Evolutionary conservation across 2,329 filamentous ascomycete species (phyloP).

Genomic region (Didymosphaeria variabile): DNA sequence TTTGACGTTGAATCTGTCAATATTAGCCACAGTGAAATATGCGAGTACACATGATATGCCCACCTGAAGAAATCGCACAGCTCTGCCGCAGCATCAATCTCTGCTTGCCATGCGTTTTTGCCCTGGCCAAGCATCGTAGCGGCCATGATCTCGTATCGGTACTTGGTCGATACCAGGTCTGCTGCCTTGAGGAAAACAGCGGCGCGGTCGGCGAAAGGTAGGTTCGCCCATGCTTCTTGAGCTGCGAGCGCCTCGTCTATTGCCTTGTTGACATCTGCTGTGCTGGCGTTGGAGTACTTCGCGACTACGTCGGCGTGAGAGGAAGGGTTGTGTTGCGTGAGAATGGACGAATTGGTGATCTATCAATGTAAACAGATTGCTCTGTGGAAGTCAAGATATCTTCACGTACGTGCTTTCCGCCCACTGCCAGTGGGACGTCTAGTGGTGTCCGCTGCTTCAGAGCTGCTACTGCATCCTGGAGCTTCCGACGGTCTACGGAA

Average conservation of each 20-base stretch:
- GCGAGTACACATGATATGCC: slow-evolving; percentile 1
- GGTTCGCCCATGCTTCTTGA: slow-evolving; percentile 82
- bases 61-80: slow-evolving; percentile 85
- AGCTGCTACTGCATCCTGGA: slow-evolving; percentile 76
- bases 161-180: slow-evolving; percentile 88
- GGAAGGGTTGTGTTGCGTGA: slow-evolving; percentile 82
- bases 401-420: slow-evolving; percentile 75
- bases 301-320: slow-evolving; percentile 80
- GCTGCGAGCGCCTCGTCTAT: slow-evolving; percentile 88
- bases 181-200: slow-evolving; percentile 96
- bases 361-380: slow-evolving; percentile 46
- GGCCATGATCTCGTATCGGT: slow-evolving; percentile 96
- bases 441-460: slow-evolving; percentile 75
- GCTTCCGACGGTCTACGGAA: slow-evolving; percentile 78
- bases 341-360: slow-evolving; percentile 72
- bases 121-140: slow-evolving; percentile 95
- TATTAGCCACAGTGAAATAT: slow-evolving; percentile 14
- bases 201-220: slow-evolving; percentile 90
- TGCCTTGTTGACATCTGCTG: slow-evolving; percentile 77
- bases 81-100: slow-evolving; percentile 95
- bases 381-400: not conserved
- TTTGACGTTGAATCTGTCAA: slow-evolving; percentile 80
- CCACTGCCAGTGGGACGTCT: slow-evolving; percentile 83
- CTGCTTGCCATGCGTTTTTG: slow-evolving; percentile 99
- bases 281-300: slow-evolving; percentile 82